Evolutionary conservation across 345 rosid species (phyloP).

Genomic region (Gossypium raimondii): DNA sequence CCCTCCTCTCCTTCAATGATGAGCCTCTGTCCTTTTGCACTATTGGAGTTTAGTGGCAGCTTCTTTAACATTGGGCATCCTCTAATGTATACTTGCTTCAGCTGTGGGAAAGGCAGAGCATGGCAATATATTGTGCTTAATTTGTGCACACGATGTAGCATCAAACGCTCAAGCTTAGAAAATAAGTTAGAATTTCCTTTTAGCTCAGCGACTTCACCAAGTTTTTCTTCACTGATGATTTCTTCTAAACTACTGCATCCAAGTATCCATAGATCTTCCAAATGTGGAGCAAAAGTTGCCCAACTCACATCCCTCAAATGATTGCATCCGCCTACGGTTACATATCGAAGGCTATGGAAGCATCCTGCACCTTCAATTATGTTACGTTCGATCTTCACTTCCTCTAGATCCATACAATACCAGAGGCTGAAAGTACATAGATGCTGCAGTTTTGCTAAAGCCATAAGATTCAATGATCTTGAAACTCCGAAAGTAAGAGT

Average conservation of each 20-base stretch:
- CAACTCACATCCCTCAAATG: neutral
- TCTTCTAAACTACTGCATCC: fast-evolving
- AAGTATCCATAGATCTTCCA: fast-evolving
- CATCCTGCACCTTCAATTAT: neutral
- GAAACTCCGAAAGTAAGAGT: too few species aligned
- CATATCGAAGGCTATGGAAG: neutral
- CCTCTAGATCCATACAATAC: neutral
- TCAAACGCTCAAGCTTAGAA: fast-evolving
- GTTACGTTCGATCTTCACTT: neutral
- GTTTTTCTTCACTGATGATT: neutral
- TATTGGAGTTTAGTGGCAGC: too few species aligned
- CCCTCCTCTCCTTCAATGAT: too few species aligned
- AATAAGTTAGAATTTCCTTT: neutral
- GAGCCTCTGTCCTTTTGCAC: too few species aligned
- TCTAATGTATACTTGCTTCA: too few species aligned
- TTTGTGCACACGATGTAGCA: fast-evolving
- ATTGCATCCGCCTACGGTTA: fast-evolving
- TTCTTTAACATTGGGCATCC: too few species aligned
- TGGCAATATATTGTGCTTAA: too few species aligned
- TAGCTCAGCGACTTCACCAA: neutral
- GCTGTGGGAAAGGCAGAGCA: too few species aligned
- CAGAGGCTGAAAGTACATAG: too few species aligned
- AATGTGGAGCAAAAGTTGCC: neutral
- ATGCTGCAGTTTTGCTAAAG: too few species aligned
- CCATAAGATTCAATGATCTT: too few species aligned